Conservation (phyloP, 805 yeast species). For the Starmerella asiatica region DNA sequence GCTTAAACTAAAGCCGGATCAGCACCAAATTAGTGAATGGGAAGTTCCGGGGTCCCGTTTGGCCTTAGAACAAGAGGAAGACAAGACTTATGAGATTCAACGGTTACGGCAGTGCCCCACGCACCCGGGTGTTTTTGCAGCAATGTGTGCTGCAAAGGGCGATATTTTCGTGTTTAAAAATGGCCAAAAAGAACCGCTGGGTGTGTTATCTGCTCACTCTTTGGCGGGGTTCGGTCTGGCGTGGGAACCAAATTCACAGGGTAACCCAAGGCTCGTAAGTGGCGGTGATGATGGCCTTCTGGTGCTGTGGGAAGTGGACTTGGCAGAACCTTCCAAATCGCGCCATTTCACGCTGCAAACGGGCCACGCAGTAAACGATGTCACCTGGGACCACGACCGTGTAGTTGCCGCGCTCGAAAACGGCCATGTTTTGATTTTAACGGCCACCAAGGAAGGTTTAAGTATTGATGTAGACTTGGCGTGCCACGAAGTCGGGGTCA, state of each 20-base stretch:
- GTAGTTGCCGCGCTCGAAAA: conserved; percentile 68
- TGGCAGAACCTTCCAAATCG: conserved; percentile 5
- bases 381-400: conserved; percentile 41
- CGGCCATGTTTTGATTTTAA: conserved; percentile 41
- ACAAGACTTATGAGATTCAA: conserved; percentile 6
- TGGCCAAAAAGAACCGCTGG: not conserved
- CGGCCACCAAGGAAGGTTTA: conserved; percentile 11
- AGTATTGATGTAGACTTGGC: conserved; percentile 22
- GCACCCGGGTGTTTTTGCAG: conserved; percentile 10
- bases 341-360: not conserved
- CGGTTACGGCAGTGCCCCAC: conserved; percentile 13
- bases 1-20: conserved; percentile 3
- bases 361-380: conserved; percentile 50
- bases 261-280: conserved; percentile 34
- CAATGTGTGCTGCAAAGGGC: conserved; percentile 11
- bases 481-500: conserved; percentile 48
- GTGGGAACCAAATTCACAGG: conserved; percentile 38
- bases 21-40: conserved; percentile 10
- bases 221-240: conserved; percentile 62
- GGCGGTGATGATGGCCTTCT: conserved; percentile 57
- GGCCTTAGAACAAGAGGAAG: not conserved
- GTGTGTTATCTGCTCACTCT: conserved; percentile 31
- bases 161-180: conserved; percentile 6
- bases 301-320: conserved; percentile 51
- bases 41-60: conserved; percentile 3